These are phyloP conservation scores for Dendrobium catenatum DNA, from an alignment of 106 monocot species.

Conservation along the genomic window DNA sequence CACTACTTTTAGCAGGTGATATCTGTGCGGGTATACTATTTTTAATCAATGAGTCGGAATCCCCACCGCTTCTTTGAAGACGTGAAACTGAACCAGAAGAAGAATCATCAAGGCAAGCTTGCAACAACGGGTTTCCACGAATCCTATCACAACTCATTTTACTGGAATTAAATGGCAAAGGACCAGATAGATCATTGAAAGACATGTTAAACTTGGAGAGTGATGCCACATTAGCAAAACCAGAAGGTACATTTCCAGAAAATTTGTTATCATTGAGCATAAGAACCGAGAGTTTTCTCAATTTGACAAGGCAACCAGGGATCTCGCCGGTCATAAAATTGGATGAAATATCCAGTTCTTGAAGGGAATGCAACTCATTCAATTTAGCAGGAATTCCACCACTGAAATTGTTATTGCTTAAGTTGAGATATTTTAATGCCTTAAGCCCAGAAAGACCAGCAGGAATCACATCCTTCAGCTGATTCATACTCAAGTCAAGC, in stretches of 20 bases:
- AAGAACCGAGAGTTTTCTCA: conserved; percentile 52
- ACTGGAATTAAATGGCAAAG: conserved; percentile 35
- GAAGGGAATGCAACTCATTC: conserved; percentile 40
- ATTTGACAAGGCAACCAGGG: conserved; percentile 36
- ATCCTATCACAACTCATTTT: conserved; percentile 1
- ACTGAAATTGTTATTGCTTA: conserved; percentile 50
- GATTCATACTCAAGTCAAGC: conserved; percentile 55
- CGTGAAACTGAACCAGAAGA: conserved; percentile 24
- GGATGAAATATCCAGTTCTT: conserved; percentile 62
- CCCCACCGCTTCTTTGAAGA: conserved; percentile 13
- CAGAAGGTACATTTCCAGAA: conserved; percentile 53
- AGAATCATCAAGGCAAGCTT: no score
- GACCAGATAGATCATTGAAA: conserved; percentile 21
- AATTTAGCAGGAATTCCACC: conserved; percentile 29
- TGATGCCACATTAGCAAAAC: conserved; percentile 28
- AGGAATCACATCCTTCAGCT: conserved; percentile 50
- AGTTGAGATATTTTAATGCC: conserved; percentile 49
- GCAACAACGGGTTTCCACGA: no score
- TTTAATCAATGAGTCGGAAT: conserved; percentile 16
- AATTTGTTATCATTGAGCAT: conserved; percentile 55
- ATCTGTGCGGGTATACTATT: conserved; percentile 7
- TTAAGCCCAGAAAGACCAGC: conserved; percentile 33
- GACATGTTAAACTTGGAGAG: conserved; percentile 59
- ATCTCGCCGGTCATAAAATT: conserved; percentile 74
- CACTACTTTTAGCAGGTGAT: conserved; percentile 15